Base-by-base conservation (phyloP, 352 stramenopile genomes). In the Hyaloperonospora brassicae region DNA sequence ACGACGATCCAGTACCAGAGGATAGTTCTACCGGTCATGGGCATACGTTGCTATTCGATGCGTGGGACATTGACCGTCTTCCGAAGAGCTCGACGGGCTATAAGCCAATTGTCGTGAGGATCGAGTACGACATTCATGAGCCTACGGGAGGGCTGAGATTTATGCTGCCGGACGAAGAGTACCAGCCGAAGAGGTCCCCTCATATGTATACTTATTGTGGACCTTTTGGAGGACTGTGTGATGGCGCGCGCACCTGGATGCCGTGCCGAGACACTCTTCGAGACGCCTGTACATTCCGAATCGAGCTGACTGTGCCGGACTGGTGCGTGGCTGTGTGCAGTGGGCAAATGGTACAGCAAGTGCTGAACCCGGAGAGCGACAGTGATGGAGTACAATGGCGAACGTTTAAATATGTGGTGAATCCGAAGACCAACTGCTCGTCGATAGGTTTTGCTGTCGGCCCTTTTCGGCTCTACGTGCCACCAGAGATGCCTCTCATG, bases 181-280 rank as follows among this genome's bases (percentile, higher is more conserved):
- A 68, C 39, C 75, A 87, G 39, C 75, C 83, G 12, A 84, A 83
- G 56, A 70, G 80, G 13, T 84, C 68, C 24, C 83, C 83, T 0
- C 83, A 93, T 45, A 89, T 93, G 83, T 93, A 93, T 71, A 89
- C 83, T 53, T 87, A 88, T 58, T 86, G 79, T 55, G 83, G 81
- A 11, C 80, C 80, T 10, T 91, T 91, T 55, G 83, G 83, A 1
- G 83, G 80, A 2, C 66, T 91, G 3, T 93, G 83, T 36, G 83
- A 93, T 48, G 83, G 83, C 23, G 83, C 83, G 24, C 76, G 83
- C 36, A 87, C 79, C 22, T 93, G 83, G 83, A 91, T 93, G 80
- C 83, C 83, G 1, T 93, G 80, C 42, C 67, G 83, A 27, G 83
- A 93, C 42, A 89, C 79, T 4, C 49, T 89, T 13, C 58, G 73